Base-by-base conservation (phyloP, 164 flowering plant genomes). In the Hamamelis virginiana region DNA sequence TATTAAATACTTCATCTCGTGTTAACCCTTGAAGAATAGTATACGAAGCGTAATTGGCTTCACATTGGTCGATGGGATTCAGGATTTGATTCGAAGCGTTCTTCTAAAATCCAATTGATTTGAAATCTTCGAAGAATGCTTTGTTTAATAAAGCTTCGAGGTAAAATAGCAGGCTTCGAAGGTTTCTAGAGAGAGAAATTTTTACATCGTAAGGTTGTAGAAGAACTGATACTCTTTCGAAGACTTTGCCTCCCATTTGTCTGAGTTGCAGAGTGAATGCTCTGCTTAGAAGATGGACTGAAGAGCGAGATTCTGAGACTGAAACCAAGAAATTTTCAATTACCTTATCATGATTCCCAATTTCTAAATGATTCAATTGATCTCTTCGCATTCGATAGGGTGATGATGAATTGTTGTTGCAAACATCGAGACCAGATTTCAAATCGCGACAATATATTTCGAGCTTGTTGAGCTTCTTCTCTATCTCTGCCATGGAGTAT, bases 81-180 rank as follows among this genome's bases (percentile, higher is more conserved):
- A 95, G 59, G 6, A 87, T 74, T 46, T 21, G 80, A 58, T 66
- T 80, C 12, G 79, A 14, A 0, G 83, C 74, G 72, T 67, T 77
- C 70, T 80, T 88, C 64, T 81, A 80, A 64, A 94, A 94, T 72
- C 89, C 90, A 3, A 50, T 48, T 1, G 87, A 69, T 62, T 95
- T 97, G 74, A 95, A 95, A 16, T 92, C 97, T 53, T 92, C 97
- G 69, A 78, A 91, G 50, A 95, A 85, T 0, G 91, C 84, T n/a
- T 74, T 62, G 79, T 80, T 91, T 50, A 95, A 71, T 21, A 95
- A 28, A 8, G 97, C 92, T 51, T 92, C 98, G 0, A 92, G 77
- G 65, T 87, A 81, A 53, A 76, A 69, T 12, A 84, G 62, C 26
- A 84, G 9, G 48, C 69, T 69, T 60, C 83, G 82, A 0, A 91